Evolutionary conservation across 352 stramenopile species (phyloP).

Genomic region (Globisporangium viniferum): DNA sequence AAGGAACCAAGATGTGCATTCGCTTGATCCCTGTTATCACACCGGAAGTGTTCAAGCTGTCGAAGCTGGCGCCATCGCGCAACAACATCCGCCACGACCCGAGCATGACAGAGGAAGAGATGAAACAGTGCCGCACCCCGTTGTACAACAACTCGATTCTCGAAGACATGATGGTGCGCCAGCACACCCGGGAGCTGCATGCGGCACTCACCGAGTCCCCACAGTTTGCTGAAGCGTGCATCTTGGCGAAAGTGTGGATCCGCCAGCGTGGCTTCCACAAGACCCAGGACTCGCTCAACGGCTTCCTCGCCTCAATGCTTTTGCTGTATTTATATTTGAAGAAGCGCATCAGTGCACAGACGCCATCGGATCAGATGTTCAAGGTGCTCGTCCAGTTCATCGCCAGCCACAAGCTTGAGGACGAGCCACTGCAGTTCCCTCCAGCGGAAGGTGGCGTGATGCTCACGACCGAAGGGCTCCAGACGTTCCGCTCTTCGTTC

Average conservation of each 20-base stretch:
- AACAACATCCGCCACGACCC: constrained; percentile 86
- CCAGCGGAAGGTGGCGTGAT: constrained; percentile 49
- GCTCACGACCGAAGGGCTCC: constrained; percentile 62
- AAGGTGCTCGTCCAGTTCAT: constrained; percentile 86
- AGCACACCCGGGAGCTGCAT: constrained; percentile 84
- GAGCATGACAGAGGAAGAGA: constrained; percentile 68
- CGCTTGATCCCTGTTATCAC: constrained; percentile 72
- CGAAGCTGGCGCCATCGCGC: constrained; percentile 70
- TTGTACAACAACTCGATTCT: constrained; percentile 90
- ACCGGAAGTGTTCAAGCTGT: constrained; percentile 71
- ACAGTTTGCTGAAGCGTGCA: constrained; percentile 73
- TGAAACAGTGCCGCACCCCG: constrained; percentile 69
- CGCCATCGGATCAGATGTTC: constrained; percentile 81
- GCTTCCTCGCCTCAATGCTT: constrained; percentile 82
- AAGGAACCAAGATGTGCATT: constrained; percentile 51
- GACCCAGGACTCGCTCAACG: constrained; percentile 73
- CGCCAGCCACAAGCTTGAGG: constrained; percentile 57
- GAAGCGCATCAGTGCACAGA: constrained; percentile 67
- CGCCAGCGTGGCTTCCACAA: constrained; percentile 80
- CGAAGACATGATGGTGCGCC: constrained; percentile 86
- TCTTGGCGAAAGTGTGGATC: constrained; percentile 88
- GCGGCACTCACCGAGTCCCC: constrained; percentile 52
- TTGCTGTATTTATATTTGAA: constrained; percentile 80
- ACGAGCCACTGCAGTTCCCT: constrained; percentile 65
- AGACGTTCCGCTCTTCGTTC: constrained; percentile 62